Evolutionary conservation across 805 yeast genomes (phyloP), one percentile per base, ranked within the genome.

Genomic region (Peterozyma toletana): DNA sequence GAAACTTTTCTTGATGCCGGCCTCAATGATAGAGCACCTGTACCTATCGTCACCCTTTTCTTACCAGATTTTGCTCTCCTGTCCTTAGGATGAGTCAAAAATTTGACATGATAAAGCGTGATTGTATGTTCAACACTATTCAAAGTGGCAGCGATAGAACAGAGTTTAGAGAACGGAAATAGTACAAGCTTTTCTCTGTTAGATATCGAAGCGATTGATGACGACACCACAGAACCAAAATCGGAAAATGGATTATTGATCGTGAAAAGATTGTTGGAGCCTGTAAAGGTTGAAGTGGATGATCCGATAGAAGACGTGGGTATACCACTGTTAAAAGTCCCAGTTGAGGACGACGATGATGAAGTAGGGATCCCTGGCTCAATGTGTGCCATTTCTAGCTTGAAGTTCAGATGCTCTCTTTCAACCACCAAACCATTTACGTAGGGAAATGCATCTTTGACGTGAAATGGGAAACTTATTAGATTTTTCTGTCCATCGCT

Each of bases 231-330:
- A 4, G 78, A 65, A 2, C 95, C 88, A 45, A 86, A 70, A 3
- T 86, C 93, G 2, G 78, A 75, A 48, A 83, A 63, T 1, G 96
- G 91, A 56, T 86, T 95, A 1, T 80, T 70, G 46, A 88, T 57
- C 0, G 95, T 79, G 42, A 87, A 67, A 51, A 86, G 83, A 48
- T 46, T 17, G 49, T 43, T 2, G 42, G 50, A 39, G 30, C 41
- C 43, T 2, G 53, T 42, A 3, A 53, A 31, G 3, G 54, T 45
- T 33, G 48, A 15, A 18, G 29, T 16, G 10, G 39, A 30, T 38
- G 46, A 33, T 30, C 30, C 34, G 16, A 21, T 42, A 42, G 33
- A 35, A 43, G 36, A 35, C 15, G 44, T 33, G 13, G 41, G 33
- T 15, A 15, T 9, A 13, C 34, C 34, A 9, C 29, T 15, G 15